Conservation (phyloP, 2,329 filamentous ascomycete species). For the Didymellaceae sp. region DNA sequence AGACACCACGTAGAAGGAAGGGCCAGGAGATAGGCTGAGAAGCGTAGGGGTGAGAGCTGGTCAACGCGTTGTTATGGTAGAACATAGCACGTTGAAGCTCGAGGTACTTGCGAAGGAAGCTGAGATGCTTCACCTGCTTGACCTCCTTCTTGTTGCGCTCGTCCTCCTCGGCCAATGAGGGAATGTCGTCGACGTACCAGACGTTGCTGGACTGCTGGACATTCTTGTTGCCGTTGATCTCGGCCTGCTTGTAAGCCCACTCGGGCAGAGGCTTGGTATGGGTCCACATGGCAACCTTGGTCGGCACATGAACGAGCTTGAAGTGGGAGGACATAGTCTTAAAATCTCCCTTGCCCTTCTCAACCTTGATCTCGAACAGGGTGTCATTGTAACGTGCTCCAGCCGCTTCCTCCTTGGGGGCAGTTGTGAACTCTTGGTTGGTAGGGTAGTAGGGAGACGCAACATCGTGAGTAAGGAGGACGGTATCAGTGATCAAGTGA, state of each 20-base stretch:
- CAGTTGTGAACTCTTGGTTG: conserved; percentile 97
- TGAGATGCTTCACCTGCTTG: conserved; percentile 79
- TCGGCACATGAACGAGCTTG: conserved; percentile 92
- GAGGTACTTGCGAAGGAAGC: conserved; percentile 93
- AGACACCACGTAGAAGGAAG: conserved; percentile 94
- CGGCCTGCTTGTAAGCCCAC: conserved; percentile 96
- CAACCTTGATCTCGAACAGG: conserved; percentile 89
- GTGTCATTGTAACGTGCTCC: conserved; percentile 84
- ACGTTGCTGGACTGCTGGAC: conserved; percentile 86
- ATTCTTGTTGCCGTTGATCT: conserved; percentile 99
- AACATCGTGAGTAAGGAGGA: conserved; percentile 93
- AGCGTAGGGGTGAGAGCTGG: conserved; percentile 94
- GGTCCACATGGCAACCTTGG: conserved; percentile 99
- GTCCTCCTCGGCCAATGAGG: conserved; percentile 75
- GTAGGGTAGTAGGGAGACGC: conserved; percentile 95
- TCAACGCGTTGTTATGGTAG: conserved; percentile 98
- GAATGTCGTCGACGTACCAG: conserved; percentile 91
- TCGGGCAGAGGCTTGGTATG: conserved; percentile 94
- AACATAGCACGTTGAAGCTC: conserved; percentile 99
- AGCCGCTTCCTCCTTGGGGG: conserved; percentile 72
- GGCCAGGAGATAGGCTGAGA: conserved; percentile 97
- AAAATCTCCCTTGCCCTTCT: conserved; percentile 84
- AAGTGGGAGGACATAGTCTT: conserved; percentile 91
- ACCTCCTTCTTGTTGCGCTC: conserved; percentile 76
- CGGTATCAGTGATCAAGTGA: conserved; percentile 83